phyloP scores from a whole-genome alignment of 2,329 filamentous ascomycete genomes.

The Talaromyces sp. region DNA sequence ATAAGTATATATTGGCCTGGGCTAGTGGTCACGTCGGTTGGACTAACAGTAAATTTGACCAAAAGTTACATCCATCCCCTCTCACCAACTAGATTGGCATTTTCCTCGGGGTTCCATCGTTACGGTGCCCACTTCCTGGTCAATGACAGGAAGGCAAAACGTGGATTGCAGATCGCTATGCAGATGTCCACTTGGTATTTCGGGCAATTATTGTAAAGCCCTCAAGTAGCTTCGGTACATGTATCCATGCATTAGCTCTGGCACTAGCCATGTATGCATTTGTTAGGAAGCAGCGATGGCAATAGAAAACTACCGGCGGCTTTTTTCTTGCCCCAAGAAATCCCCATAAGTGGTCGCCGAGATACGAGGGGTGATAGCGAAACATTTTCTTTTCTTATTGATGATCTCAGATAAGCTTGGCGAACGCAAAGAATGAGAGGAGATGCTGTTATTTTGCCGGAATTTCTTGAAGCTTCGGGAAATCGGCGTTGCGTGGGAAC shows the following conservation, averaged over 20 bases:
- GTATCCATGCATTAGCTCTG: not conserved
- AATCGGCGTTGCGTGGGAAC: not conserved
- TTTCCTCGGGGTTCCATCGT: not conserved
- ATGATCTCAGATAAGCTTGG: not conserved
- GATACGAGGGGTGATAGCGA: not conserved
- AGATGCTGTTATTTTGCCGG: not conserved
- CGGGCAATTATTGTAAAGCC: not conserved
- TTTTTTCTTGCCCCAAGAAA: not conserved
- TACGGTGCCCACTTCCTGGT: not conserved
- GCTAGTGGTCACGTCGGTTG: not conserved
- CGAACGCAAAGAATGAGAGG: not conserved
- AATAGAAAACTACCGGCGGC: not conserved
- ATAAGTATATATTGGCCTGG: not conserved
- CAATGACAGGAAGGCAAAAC: not conserved
- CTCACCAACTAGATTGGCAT: not conserved
- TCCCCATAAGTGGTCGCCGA: not conserved
- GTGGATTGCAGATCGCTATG: not conserved
- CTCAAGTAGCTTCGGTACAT: not conserved
- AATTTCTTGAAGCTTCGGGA: not conserved
- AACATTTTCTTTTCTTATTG: not conserved
- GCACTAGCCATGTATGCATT: too few species aligned
- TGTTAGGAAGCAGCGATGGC: not conserved
- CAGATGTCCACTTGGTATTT: not conserved
- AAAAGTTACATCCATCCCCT: not conserved
- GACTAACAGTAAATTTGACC: not conserved